Percentiles rank a stretch among this genome's conserved stretches.
Conservation (phyloP, 2,329 filamentous ascomycete genomes). For the Apiospora aurea region DNA sequence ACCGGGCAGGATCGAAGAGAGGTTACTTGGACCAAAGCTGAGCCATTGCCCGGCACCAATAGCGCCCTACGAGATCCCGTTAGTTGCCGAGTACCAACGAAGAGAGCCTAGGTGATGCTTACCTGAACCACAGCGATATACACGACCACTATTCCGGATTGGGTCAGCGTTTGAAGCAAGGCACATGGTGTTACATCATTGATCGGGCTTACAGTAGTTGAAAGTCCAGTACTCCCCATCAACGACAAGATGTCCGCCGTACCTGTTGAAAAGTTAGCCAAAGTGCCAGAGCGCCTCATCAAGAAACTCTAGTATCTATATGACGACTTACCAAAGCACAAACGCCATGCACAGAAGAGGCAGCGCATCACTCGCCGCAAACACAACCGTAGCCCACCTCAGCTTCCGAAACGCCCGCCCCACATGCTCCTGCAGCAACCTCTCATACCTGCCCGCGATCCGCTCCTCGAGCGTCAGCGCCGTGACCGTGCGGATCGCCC, state of each 20-base stretch:
- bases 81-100: background rate
- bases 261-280: constrained; percentile 60
- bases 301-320: too few species aligned
- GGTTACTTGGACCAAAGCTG: constrained; percentile 69
- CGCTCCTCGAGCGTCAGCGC: constrained; percentile 72
- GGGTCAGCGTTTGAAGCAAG: constrained; percentile 2
- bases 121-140: constrained; percentile 67
- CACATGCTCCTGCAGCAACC: constrained; percentile 66
- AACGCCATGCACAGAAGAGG: constrained; percentile 43
- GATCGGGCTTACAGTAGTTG: constrained; percentile 48
- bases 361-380: constrained; percentile 72
- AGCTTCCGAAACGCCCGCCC: constrained; percentile 65
- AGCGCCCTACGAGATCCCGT: constrained; percentile 49
- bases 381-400: constrained; percentile 69
- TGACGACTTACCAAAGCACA: constrained; percentile 38
- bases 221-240: constrained; percentile 56
- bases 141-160: constrained; percentile 51
- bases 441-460: constrained; percentile 67
- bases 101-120: background rate
- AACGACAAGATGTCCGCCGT: constrained; percentile 67
- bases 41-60: constrained; percentile 73
- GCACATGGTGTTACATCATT: accelerated
- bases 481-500: constrained; percentile 75
- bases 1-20: too few species aligned
- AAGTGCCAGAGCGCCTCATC: background rate